phyloP scores from a whole-genome alignment of 345 rosid genomes.

The Brassica nigra region DNA sequence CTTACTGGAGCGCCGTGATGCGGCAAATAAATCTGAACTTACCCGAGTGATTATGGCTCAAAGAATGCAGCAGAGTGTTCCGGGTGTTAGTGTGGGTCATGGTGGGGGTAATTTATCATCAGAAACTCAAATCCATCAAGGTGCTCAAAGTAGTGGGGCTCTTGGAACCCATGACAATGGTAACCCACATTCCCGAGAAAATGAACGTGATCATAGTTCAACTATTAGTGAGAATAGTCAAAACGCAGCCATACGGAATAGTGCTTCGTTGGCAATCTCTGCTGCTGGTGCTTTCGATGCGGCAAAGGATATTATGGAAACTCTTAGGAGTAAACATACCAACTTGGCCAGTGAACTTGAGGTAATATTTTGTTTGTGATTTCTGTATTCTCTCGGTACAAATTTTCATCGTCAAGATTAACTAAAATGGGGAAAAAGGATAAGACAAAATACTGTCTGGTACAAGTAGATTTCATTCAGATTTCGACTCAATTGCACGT shows the following conservation, averaged over 20 bases:
- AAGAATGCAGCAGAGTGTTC: conserved; percentile 81
- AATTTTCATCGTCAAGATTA: background rate
- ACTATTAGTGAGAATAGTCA: conserved; percentile 49
- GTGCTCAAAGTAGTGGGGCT: conserved; percentile 54
- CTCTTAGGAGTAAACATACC: conserved; percentile 90
- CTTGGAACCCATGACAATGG: conserved; percentile 76
- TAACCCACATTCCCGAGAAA: conserved; percentile 80
- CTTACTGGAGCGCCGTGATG: conserved; percentile 98
- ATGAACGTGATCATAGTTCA: conserved; percentile 78
- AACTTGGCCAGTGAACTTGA: conserved; percentile 96
- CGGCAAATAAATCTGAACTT: conserved; percentile 80
- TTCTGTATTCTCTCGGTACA: background rate
- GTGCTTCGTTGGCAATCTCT: conserved; percentile 67
- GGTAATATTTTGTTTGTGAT: conserved; percentile 39
- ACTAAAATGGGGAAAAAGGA: background rate
- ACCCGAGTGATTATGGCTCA: conserved; percentile 84
- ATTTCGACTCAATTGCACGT: background rate
- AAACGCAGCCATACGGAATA: conserved; percentile 59
- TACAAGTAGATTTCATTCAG: background rate
- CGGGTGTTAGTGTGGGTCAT: conserved; percentile 56
- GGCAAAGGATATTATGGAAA: conserved; percentile 97
- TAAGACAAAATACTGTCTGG: background rate
- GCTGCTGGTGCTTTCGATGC: conserved; percentile 93
- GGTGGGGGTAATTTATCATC: conserved; percentile 54
- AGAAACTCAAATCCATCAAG: conserved; percentile 59